Conservation (phyloP, 2,329 filamentous ascomycete species). For the Tolypocladium guangdongense region DNA sequence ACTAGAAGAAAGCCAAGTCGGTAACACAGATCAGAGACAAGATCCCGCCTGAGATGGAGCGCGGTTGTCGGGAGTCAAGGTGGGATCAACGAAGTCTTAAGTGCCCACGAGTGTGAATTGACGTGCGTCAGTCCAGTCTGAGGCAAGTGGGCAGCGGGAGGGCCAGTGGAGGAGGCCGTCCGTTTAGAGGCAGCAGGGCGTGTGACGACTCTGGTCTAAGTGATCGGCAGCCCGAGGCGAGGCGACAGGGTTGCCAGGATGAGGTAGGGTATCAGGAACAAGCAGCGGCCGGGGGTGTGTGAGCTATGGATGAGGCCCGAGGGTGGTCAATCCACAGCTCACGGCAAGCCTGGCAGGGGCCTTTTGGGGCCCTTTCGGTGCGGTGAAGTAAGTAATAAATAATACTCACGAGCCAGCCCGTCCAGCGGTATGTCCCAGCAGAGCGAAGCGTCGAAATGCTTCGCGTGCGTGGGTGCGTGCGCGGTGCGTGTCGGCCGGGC, state of each 20-base stretch:
- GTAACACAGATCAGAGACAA: slow-evolving; percentile 29
- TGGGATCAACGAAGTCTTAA: slow-evolving; percentile 53
- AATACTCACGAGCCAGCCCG: neutral
- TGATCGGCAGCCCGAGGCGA: slow-evolving; percentile 44
- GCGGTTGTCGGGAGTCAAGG: slow-evolving; percentile 19
- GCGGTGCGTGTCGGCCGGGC: no score
- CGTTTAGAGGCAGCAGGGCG: slow-evolving; percentile 19
- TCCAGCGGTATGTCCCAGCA: neutral
- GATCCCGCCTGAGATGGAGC: slow-evolving; percentile 23
- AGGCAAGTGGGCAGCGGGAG: slow-evolving; percentile 27
- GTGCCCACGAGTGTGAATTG: slow-evolving; percentile 31
- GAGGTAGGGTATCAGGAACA: slow-evolving; percentile 26
- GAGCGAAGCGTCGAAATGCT: no score
- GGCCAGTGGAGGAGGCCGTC: slow-evolving; percentile 24
- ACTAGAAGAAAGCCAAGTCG: slow-evolving; percentile 33
- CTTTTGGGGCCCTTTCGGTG: neutral
- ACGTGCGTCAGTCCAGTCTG: slow-evolving; percentile 29
- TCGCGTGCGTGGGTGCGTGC: no score
- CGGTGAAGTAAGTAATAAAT: no score
- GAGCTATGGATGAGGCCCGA: neutral
- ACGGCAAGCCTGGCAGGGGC: neutral
- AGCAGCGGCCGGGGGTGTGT: slow-evolving; percentile 16
- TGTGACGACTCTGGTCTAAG: slow-evolving; percentile 42
- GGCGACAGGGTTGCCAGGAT: slow-evolving; percentile 32
- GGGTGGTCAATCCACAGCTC: slow-evolving; percentile 1